Base-by-base conservation (phyloP, 1,139 yeast species). In the Scheffersomyces stambukii region DNA sequence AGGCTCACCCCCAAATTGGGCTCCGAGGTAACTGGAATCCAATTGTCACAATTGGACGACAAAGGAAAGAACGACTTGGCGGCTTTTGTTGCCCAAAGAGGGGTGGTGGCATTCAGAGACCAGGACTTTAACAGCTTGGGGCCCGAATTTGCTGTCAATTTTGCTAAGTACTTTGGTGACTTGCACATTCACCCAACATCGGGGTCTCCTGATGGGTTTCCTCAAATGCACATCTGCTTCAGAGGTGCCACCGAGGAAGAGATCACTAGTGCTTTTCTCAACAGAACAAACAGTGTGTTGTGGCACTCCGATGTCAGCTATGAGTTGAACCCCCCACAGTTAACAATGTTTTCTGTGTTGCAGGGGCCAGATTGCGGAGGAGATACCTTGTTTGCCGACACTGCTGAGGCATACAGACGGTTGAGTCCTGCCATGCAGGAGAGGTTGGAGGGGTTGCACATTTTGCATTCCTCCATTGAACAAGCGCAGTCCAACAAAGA, bases 241-340 rank as follows among this genome's bases (percentile, higher is more conserved):
- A 42, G 60, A 37, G 50, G 60, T 24, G 55, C 57, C 6, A 49
- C 48, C 27, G 43, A 41, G 30, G 50, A 45, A 24, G 60, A 50
- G 30, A 48, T 50, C 29, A 50, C 45, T 17, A 41, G 50, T 19
- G 44, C 44, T 9, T 54, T 53, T 29, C 37, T 45, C n/a, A 33
- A 43, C 20, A 46, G 50, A 38, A 46, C 48, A 24, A 53, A 50
- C 35, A 54, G 54, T 23, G 49, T 57, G 8, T 59, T 60, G 10
- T 63, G 68, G 67, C 70, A 64, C 42, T 57, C 67, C 6, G 70
- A 64, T 35, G 58, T 61, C 17, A 52, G 64, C 10, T 61, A 60
- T 41, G 66, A 63, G 30, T 53, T 54, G 30, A 64, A 61, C 36
- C 64, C 65, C 5, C 63, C 67, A 8, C 62, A 62, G 18, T 45